These are phyloP conservation scores for Xylariaceae sp. DNA, from an alignment of 2,329 filamentous ascomycete species.

Conservation along the genomic window DNA sequence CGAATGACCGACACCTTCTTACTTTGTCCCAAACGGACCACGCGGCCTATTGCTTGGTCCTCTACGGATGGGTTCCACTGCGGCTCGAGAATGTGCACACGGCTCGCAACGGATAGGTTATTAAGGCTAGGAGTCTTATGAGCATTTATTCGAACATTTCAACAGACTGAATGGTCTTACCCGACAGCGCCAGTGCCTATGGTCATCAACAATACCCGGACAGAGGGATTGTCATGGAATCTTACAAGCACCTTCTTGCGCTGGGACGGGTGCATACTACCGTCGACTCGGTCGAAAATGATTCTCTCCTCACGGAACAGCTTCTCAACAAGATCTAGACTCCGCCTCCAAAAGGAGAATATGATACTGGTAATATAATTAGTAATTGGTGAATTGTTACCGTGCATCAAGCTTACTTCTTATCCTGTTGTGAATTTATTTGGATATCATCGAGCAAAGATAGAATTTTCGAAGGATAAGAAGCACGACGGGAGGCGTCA, in stretches of 20 bases:
- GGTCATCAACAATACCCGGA: slow-evolving; percentile 40
- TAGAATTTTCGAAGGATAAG: slow-evolving; percentile 31
- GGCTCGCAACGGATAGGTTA: slow-evolving; percentile 39
- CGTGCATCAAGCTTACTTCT: slow-evolving; percentile 26
- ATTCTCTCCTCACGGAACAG: slow-evolving; percentile 34
- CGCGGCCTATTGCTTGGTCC: slow-evolving; percentile 39
- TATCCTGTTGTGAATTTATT: slow-evolving; percentile 21
- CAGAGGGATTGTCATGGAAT: slow-evolving; percentile 33
- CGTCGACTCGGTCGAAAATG: slow-evolving; percentile 38
- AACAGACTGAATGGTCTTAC: slow-evolving; percentile 31
- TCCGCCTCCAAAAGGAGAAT: slow-evolving; percentile 45
- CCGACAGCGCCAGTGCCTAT: slow-evolving; percentile 42
- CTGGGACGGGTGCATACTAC: slow-evolving; percentile 30
- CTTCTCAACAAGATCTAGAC: slow-evolving; percentile 37
- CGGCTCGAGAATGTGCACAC: slow-evolving; percentile 40
- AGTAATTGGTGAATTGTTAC: neutral
- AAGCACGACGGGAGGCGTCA: neutral
- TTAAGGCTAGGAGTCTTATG: slow-evolving; percentile 24
- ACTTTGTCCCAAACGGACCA: slow-evolving; percentile 36
- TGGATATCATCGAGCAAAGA: slow-evolving; percentile 33
- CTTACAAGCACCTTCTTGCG: slow-evolving; percentile 30
- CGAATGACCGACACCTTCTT: slow-evolving; percentile 34
- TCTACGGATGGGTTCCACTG: slow-evolving; percentile 43
- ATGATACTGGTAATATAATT: slow-evolving; percentile 36
- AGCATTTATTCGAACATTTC: neutral